Percentiles rank a stretch among this genome's conserved stretches.
These are phyloP conservation scores for Phytophthora uliginosa DNA, from an alignment of 352 stramenopile species.

Conservation along the genomic window DNA sequence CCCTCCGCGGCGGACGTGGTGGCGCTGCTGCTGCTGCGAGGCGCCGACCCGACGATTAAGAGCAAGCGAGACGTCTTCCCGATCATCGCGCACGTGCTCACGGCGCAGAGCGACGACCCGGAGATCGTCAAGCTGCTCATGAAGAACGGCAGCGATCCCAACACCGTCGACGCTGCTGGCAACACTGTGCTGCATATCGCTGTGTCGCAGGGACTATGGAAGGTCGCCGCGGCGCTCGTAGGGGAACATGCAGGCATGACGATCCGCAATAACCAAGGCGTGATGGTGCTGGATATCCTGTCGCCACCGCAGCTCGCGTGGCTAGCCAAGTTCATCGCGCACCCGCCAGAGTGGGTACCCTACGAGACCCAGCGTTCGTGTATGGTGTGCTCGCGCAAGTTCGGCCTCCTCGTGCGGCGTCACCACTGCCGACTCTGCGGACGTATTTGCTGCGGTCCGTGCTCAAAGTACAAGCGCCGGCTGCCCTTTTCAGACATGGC, in stretches of 20 bases:
- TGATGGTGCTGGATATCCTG: conserved; percentile 82
- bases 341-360: conserved; percentile 81
- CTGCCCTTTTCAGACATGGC: conserved; percentile 66
- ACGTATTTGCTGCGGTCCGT: conserved; percentile 83
- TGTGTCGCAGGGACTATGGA: conserved; percentile 81
- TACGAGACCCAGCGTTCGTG: conserved; percentile 71
- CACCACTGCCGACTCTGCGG: conserved; percentile 89
- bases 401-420: conserved; percentile 73
- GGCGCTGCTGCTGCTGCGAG: conserved; percentile 64
- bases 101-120: conserved; percentile 72
- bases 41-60: conserved; percentile 73
- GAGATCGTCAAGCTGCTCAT: conserved; percentile 79
- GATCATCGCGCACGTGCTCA: conserved; percentile 82
- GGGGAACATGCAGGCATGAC: conserved; percentile 75
- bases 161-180: conserved; percentile 71
- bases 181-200: conserved; percentile 88
- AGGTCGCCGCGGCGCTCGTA: conserved; percentile 75
- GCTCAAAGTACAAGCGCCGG: conserved; percentile 80
- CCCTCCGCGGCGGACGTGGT: conserved; percentile 61
- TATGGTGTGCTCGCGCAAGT: conserved; percentile 80
- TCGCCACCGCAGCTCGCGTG: conserved; percentile 76
- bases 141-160: conserved; percentile 82
- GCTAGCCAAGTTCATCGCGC: conserved; percentile 81
- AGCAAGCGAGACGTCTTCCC: conserved; percentile 81
- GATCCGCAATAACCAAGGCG: conserved; percentile 77